phyloP scores from a whole-genome alignment of 257 asterid species.

The Salvia hispanica region DNA sequence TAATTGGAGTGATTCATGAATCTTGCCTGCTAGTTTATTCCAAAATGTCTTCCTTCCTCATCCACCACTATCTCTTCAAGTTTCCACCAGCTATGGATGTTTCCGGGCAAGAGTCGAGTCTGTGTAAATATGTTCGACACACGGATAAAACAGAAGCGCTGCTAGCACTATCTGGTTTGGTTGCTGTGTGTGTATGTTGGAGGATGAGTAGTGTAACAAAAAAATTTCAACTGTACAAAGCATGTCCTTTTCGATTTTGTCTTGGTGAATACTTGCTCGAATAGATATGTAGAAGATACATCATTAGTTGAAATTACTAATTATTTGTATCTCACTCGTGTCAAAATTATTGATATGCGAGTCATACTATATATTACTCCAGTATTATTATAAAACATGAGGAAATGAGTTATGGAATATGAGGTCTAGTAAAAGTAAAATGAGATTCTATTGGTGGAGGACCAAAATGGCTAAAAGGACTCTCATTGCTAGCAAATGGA shows the following conservation, averaged over 20 bases:
- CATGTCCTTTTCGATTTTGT: slow-evolving; percentile 19
- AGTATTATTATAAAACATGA: no score
- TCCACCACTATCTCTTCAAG: not conserved
- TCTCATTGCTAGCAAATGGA: no score
- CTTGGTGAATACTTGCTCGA: slow-evolving; percentile 19
- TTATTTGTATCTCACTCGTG: slow-evolving; percentile 15
- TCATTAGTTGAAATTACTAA: slow-evolving; percentile 12
- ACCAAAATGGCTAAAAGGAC: no score
- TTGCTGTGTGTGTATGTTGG: slow-evolving; percentile 30
- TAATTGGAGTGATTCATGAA: slow-evolving; percentile 81
- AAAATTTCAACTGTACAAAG: slow-evolving; percentile 34
- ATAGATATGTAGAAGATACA: not conserved
- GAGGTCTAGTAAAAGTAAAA: no score
- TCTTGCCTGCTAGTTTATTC: not conserved
- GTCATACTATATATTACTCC: no score
- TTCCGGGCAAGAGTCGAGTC: slow-evolving; percentile 11
- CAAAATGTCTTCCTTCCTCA: not conserved
- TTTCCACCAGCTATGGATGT: slow-evolving; percentile 26
- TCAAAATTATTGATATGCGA: not conserved
- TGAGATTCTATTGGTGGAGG: no score
- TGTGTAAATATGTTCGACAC: slow-evolving; percentile 31
- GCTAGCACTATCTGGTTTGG: slow-evolving; percentile 23
- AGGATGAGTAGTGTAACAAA: slow-evolving; percentile 28
- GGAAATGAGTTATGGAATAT: no score
- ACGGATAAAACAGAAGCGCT: slow-evolving; percentile 1